Conservation (phyloP, 352 stramenopile genomes). For the Albugo candida region DNA sequence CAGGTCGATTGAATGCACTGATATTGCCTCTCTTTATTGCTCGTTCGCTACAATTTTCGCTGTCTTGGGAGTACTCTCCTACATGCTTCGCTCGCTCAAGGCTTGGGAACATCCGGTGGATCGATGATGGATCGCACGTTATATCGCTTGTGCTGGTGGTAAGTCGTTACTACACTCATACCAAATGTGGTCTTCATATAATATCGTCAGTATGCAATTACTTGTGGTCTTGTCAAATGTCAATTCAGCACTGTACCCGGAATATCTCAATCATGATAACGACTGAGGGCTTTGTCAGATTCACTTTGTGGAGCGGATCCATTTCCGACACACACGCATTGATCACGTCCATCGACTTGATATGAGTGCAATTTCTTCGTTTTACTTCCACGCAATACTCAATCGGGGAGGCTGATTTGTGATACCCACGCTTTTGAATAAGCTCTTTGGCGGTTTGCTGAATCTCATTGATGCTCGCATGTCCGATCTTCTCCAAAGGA, state of each 20-base stretch:
- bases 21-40: too few relatives aligned
- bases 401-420: conserved; percentile 14
- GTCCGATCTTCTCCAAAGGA: conserved; percentile 44
- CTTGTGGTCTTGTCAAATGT: not conserved
- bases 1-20: too few relatives aligned
- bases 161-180: conserved; percentile 50
- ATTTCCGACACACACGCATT: conserved; percentile 37
- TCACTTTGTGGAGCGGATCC: conserved; percentile 45
- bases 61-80: too few relatives aligned
- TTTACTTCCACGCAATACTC: conserved; percentile 55
- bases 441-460: conserved; percentile 27
- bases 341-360: conserved; percentile 58
- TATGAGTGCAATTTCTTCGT: conserved; percentile 49
- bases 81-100: too few relatives aligned
- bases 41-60: too few relatives aligned
- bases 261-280: conserved; percentile 62
- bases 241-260: conserved; percentile 11
- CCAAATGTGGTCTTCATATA: conserved; percentile 32
- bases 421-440: too few relatives aligned
- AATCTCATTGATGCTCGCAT: conserved; percentile 41
- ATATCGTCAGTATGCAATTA: not conserved
- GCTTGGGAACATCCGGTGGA: too few relatives aligned
- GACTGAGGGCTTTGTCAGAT: conserved; percentile 33
- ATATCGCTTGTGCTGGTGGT: conserved; percentile 54
- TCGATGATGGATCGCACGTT: conserved; percentile 61